Evolutionary conservation across 2,329 filamentous ascomycete genomes (phyloP).

Genomic region (Hypocrella siamensis): DNA sequence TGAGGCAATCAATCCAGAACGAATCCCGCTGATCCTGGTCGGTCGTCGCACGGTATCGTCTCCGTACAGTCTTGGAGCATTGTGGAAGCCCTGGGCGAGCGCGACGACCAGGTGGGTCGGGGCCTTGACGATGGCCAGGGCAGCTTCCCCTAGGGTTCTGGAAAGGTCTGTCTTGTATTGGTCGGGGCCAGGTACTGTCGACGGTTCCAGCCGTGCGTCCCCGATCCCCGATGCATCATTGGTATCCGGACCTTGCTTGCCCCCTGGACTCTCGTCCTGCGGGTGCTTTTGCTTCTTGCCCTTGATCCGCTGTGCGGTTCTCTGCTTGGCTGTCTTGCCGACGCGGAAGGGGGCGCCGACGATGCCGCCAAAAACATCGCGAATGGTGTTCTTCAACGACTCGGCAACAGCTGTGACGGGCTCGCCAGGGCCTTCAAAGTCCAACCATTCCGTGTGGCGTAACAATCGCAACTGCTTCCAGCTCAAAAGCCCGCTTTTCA

Average conservation of each 20-base stretch:
- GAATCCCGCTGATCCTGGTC: constrained; percentile 46
- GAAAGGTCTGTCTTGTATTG: constrained; percentile 34
- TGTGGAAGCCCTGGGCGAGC: constrained; percentile 54
- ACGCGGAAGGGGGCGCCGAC: constrained; percentile 47
- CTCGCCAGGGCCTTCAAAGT: constrained; percentile 61
- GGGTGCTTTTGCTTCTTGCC: constrained; percentile 10
- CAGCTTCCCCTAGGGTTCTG: constrained; percentile 33
- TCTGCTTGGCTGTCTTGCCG: constrained; percentile 39
- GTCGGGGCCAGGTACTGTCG: constrained; percentile 3
- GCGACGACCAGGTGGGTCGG: constrained; percentile 47
- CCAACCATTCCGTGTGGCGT: constrained; percentile 58
- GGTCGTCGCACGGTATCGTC: constrained; percentile 53
- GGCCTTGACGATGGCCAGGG: constrained; percentile 33
- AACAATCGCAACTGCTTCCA: constrained; percentile 50
- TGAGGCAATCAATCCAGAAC: constrained; percentile 45
- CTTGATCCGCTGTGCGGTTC: constrained; percentile 13
- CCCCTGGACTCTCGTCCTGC: constrained; percentile 20
- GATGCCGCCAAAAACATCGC: constrained; percentile 45
- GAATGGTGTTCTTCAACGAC: constrained; percentile 42
- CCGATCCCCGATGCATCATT: not conserved
- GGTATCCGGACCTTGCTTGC: not conserved
- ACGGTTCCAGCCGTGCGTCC: not conserved
- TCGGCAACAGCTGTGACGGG: constrained; percentile 51
- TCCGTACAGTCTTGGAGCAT: constrained; percentile 53
- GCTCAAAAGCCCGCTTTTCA: constrained; percentile 41